Conservation (phyloP, 192 early-diverging fungal genomes). For the Tieghemiomyces parasiticus region DNA sequence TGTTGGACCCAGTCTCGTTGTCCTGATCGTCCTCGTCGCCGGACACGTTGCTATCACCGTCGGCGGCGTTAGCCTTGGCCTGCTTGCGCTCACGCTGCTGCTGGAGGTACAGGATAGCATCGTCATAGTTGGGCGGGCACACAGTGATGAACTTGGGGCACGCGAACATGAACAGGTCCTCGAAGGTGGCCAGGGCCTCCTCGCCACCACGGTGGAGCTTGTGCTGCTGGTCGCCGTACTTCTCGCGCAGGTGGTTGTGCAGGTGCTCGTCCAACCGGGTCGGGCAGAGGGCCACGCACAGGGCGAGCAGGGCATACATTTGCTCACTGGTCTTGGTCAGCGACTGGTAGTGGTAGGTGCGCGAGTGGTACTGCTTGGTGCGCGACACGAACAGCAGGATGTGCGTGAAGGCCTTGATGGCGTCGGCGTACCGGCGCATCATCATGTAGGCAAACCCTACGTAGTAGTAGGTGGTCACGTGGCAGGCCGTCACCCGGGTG, state of each 20-base stretch:
- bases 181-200: conserved; percentile 62
- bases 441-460: conserved; percentile 97
- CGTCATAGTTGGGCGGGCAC: conserved; percentile 70
- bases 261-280: conserved; percentile 87
- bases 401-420: conserved; percentile 81
- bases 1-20: not conserved
- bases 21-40: not conserved
- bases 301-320: conserved; percentile 86
- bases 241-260: conserved; percentile 75
- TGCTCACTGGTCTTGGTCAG: conserved; percentile 88
- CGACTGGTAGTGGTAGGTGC: conserved; percentile 80
- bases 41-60: conserved; percentile 12
- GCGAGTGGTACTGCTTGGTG: conserved; percentile 88
- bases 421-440: conserved; percentile 93
- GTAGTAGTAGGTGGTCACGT: conserved; percentile 95
- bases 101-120: conserved; percentile 17
- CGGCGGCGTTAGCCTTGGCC: not conserved
- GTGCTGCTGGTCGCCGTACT: conserved; percentile 80
- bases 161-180: conserved; percentile 80
- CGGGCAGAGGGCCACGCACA: conserved; percentile 85
- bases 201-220: conserved; percentile 81
- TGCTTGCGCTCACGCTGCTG: not conserved
- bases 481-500: conserved; percentile 91
- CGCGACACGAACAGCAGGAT: conserved; percentile 80
- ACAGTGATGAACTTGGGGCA: conserved; percentile 95